Percentiles rank a stretch among this genome's conserved stretches.
Evolutionary conservation across 352 stramenopile species (phyloP).

Genomic region (Thraustochytrium striatum): DNA sequence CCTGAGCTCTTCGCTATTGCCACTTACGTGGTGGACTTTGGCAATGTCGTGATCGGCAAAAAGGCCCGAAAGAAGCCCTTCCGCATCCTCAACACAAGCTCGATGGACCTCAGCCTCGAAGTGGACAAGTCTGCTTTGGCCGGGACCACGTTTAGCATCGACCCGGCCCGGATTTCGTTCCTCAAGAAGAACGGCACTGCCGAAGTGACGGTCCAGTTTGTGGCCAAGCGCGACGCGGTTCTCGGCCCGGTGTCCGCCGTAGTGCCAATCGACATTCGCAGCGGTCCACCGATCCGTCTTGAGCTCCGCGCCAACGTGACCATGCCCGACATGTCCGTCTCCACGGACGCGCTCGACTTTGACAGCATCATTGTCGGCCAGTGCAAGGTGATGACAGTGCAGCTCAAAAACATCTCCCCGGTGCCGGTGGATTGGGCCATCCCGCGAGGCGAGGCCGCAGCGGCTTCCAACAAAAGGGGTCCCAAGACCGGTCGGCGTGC

Average conservation of each 20-base stretch:
- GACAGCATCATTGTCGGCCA: constrained; percentile 71
- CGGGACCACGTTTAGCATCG: constrained; percentile 77
- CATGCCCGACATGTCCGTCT: constrained; percentile 78
- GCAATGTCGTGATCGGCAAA: constrained; percentile 83
- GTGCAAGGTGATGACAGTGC: constrained; percentile 76
- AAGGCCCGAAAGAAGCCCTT: constrained; percentile 85
- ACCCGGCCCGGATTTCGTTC: constrained; percentile 78
- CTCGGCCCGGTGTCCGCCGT: constrained; percentile 71
- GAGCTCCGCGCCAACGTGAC: constrained; percentile 79
- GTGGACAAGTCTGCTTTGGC: constrained; percentile 84
- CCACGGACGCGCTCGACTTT: constrained; percentile 77
- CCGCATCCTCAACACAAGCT: constrained; percentile 80
- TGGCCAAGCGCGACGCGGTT: constrained; percentile 66
- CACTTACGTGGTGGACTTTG: constrained; percentile 86
- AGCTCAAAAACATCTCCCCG: constrained; percentile 80
- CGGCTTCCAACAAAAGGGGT: constrained; percentile 23
- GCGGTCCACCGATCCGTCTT: constrained; percentile 75
- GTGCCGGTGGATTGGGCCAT: constrained; percentile 82
- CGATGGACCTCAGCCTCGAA: constrained; percentile 74
- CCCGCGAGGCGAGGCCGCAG: constrained; percentile 76
- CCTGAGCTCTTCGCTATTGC: constrained; percentile 71
- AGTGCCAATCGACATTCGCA: constrained; percentile 79
- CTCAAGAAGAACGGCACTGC: constrained; percentile 21
- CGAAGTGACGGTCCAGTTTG: constrained; percentile 10
- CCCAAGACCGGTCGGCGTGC: too few species aligned